Evolutionary conservation across 805 yeast species (phyloP), one percentile per base, ranked within the genome.

Genomic region (Sporopachydermia lactativora): DNA sequence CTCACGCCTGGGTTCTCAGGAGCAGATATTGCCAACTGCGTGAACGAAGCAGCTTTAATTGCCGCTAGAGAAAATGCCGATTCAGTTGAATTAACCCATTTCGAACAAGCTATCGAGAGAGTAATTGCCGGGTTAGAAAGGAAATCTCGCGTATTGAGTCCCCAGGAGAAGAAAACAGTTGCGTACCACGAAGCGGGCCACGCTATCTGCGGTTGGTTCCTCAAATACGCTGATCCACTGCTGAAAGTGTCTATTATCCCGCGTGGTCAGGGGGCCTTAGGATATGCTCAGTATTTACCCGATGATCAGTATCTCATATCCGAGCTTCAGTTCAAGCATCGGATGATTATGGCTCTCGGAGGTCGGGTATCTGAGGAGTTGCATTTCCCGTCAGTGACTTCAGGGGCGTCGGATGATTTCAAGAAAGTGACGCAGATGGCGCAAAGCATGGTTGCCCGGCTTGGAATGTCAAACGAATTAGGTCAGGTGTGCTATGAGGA

Each of bases 181-280:
- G 95, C 96, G 0, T 86, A 82, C 56, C 96, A 86, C 59, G 96
- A 86, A 62, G 96, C 96, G 2, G 96, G 96, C 0, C 96, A 86
- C 58, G 96, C 96, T 3, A 80, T 86, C 39, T 82, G 95, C 61
- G 96, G 96, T 16, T 88, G 96, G 96, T 84, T 66, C 55, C 67
- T 86, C 54, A 73, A 77, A 61, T 76, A 64, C 62, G 96, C 96
- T 6, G 95, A 86, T 57, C 96, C 96, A 4, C 64, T 86, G 44
- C 71, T 88, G 44, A 86, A 86, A 60, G 96, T 86, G n/a, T 81
- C 94, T 15, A 86, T 86, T 49, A 83, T 86, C 46, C 96, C 96
- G 43, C 75, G 95, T 59, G 96, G 96, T 16, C 83, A 81, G 59
- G 95, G 95, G 39, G 95, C 95, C 11, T 65, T 86, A 42, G 96